phyloP scores from a whole-genome alignment of 2,329 filamentous ascomycete genomes.

The Cadophora sp. region DNA sequence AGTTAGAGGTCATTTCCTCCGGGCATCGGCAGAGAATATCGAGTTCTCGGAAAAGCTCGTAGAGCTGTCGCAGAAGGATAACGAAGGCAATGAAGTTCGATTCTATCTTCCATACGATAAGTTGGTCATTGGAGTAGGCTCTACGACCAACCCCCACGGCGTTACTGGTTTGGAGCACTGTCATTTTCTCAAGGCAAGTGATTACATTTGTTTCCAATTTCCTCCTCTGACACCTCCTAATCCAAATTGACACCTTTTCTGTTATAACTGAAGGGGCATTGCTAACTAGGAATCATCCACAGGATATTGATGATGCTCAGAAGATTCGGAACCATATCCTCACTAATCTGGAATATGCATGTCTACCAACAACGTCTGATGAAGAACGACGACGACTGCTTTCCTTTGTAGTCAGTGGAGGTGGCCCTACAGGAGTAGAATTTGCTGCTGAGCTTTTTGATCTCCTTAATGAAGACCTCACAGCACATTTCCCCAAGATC shows the following conservation, averaged over 20 bases:
- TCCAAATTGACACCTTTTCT: not conserved
- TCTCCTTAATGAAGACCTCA: conserved; percentile 93
- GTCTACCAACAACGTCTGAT: conserved; percentile 89
- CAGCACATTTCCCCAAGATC: conserved; percentile 81
- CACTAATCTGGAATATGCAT: conserved; percentile 87
- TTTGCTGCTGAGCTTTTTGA: conserved; percentile 97
- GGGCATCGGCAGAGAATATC: conserved; percentile 84
- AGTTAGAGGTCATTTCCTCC: conserved; percentile 87
- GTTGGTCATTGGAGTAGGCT: conserved; percentile 89
- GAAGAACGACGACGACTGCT: conserved; percentile 85
- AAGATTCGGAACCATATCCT: conserved; percentile 88
- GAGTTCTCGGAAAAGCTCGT: conserved; percentile 92
- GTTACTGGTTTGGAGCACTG: conserved; percentile 95
- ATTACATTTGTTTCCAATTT: not conserved
- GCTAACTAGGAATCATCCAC: not conserved
- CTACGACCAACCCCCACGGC: conserved; percentile 91
- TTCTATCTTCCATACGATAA: conserved; percentile 99
- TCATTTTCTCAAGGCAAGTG: conserved; percentile 78
- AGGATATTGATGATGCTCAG: conserved; percentile 87
- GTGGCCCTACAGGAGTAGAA: conserved; percentile 95
- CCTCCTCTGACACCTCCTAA: not conserved
- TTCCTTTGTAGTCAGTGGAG: conserved; percentile 95
- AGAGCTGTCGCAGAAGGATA: conserved; percentile 78
- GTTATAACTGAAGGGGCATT: not conserved
- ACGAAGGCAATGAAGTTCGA: conserved; percentile 72